Evolutionary conservation across 352 stramenopile genomes (phyloP).

Genomic region (Globisporangium acanthophoron): DNA sequence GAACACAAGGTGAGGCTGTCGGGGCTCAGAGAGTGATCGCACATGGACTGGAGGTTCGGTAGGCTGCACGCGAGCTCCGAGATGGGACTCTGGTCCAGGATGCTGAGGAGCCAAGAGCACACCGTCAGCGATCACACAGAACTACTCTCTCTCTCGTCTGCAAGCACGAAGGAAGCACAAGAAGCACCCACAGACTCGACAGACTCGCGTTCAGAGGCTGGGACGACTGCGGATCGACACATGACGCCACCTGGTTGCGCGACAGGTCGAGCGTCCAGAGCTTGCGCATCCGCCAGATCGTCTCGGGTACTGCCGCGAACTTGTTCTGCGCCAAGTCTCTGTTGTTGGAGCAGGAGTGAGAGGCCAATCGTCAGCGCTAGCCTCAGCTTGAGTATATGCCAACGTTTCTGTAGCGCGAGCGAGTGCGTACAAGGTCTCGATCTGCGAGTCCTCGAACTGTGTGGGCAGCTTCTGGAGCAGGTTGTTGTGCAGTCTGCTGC

Average conservation of each 20-base stretch:
- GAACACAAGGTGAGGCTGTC: too few species aligned
- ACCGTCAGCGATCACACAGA: not conserved
- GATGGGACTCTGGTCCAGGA: conserved; percentile 21
- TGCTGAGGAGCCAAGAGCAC: not conserved
- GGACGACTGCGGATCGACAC: conserved; percentile 7
- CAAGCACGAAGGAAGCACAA: not conserved
- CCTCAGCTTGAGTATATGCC: not conserved
- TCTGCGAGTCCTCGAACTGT: conserved; percentile 25
- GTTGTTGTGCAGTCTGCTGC: conserved; percentile 17
- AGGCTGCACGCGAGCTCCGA: conserved; percentile 13
- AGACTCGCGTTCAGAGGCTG: conserved; percentile 9
- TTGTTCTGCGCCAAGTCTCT: conserved; percentile 26
- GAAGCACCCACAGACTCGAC: conserved; percentile 10
- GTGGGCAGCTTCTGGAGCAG: conserved; percentile 22
- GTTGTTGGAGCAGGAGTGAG: not conserved
- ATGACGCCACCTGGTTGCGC: conserved; percentile 19
- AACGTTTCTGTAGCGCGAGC: not conserved
- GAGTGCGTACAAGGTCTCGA: conserved; percentile 28
- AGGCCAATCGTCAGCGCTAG: too few species aligned
- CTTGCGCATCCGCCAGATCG: conserved; percentile 26
- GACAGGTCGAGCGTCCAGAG: conserved; percentile 24
- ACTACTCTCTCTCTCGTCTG: not conserved
- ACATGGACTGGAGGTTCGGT: conserved; percentile 17
- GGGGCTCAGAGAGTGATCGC: not conserved
- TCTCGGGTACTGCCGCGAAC: conserved; percentile 18